phyloP scores from a whole-genome alignment of 345 rosid genomes.

The Syzygium aqueum region DNA sequence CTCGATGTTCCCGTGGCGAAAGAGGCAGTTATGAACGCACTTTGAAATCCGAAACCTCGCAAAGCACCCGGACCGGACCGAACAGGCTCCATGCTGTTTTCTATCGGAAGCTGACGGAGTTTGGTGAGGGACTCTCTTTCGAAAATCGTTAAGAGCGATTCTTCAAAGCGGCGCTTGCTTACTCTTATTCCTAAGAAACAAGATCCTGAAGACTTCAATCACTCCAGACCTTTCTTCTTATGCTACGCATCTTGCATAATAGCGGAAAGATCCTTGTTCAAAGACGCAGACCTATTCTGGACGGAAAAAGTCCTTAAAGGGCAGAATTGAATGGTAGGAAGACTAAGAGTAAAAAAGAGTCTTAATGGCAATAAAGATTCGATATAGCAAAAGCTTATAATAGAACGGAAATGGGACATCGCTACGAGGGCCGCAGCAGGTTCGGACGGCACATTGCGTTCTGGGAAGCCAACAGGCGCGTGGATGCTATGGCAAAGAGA shows the following conservation, averaged over 20 bases:
- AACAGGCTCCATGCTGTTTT: not conserved
- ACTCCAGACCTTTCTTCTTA: not conserved
- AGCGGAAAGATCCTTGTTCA: accelerated
- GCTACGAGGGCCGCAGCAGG: not conserved
- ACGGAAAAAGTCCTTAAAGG: not conserved
- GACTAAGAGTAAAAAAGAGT: not conserved
- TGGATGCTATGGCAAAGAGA: not conserved
- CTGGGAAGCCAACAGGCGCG: not conserved
- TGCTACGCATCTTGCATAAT: not conserved
- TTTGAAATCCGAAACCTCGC: not conserved
- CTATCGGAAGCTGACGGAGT: not conserved
- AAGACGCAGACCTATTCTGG: not conserved
- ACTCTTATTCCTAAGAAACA: not conserved
- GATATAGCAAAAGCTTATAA: not conserved
- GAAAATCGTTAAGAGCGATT: not conserved
- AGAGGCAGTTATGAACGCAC: not conserved
- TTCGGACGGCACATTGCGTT: not conserved
- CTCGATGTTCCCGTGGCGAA: not conserved
- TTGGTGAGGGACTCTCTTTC: not conserved
- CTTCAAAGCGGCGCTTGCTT: not conserved
- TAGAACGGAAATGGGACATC: not conserved
- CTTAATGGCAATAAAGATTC: not conserved
- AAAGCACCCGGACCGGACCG: not conserved
- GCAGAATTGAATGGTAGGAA: not conserved
- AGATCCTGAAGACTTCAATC: not conserved